phyloP scores from a whole-genome alignment of 2,329 filamentous ascomycete genomes.

The Colletotrichum tanaceti region DNA sequence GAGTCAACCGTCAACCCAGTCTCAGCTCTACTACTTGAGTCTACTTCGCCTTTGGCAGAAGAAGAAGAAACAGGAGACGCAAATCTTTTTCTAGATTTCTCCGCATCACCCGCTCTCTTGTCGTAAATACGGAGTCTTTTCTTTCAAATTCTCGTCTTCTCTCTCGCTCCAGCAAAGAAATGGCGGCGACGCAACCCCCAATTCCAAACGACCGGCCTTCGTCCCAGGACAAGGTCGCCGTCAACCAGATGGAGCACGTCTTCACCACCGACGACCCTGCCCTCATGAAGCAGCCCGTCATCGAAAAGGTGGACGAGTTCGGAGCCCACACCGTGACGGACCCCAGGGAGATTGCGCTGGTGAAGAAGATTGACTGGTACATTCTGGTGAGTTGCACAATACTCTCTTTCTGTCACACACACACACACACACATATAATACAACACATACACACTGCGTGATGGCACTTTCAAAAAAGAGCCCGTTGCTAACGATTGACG shows the following conservation, averaged over 20 bases:
- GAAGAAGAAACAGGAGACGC: neutral
- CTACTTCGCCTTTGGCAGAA: neutral
- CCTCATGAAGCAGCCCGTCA: constrained; percentile 33
- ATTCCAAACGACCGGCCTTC: constrained; percentile 9
- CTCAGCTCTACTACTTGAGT: neutral
- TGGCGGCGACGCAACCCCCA: constrained; percentile 13
- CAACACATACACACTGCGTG: neutral
- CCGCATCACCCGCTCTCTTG: neutral
- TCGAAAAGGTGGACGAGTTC: constrained; percentile 50
- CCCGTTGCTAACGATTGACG: neutral
- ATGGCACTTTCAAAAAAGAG: rapidly evolving
- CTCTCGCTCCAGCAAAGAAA: neutral
- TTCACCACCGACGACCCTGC: constrained; percentile 28
- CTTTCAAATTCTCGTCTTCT: neutral
- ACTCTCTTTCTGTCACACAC: no score
- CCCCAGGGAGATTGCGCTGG: constrained; percentile 51
- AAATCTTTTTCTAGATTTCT: no score
- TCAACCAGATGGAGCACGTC: constrained; percentile 36
- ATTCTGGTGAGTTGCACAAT: constrained; percentile 46
- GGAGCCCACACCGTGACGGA: constrained; percentile 55
- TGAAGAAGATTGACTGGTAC: constrained; percentile 51
- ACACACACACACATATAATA: no score
- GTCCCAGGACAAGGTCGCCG: constrained; percentile 34
- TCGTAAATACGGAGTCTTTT: neutral
- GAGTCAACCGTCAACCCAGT: neutral